phyloP scores from a whole-genome alignment of 169 alveolate genomes.

The Amoebophrya sp. region DNA sequence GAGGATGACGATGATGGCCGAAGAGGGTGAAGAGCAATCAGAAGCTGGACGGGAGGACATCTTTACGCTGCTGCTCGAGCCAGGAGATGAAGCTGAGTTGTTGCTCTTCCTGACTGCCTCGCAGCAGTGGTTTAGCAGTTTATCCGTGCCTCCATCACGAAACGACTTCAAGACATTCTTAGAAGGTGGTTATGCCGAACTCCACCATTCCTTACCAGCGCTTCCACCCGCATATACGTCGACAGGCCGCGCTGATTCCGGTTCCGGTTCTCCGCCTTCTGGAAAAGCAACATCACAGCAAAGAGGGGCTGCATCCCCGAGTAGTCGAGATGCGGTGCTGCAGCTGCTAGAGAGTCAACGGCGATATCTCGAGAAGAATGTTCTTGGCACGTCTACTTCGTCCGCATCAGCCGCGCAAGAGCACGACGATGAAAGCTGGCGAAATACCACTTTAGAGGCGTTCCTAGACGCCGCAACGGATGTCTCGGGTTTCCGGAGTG shows the following conservation, averaged over 20 bases:
- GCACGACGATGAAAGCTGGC: not conserved
- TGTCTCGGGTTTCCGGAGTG: not conserved
- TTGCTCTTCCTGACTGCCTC: not conserved
- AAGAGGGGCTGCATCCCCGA: no score
- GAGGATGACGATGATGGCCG: no score
- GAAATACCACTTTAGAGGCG: not conserved
- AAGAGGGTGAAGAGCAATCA: not conserved
- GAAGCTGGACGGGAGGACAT: not conserved
- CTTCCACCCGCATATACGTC: no score
- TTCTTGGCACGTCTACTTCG: not conserved
- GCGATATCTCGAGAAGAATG: no score
- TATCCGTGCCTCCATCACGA: not conserved
- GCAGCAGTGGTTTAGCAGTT: not conserved
- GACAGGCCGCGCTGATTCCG: no score
- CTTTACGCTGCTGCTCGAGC: not conserved
- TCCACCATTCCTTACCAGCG: no score
- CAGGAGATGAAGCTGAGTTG: not conserved
- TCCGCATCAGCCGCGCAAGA: not conserved
- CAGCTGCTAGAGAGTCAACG: no score
- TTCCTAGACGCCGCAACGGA: slow-evolving; percentile 6
- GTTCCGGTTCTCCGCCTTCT: no score
- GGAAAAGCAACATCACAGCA: no score
- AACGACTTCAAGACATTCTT: not conserved
- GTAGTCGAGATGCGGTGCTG: no score
- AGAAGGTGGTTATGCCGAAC: no score